Evolutionary conservation across 2,329 filamentous ascomycete genomes (phyloP), one percentile per base, ranked within the genome.

Genomic region (Plenodomus lindquistii): DNA sequence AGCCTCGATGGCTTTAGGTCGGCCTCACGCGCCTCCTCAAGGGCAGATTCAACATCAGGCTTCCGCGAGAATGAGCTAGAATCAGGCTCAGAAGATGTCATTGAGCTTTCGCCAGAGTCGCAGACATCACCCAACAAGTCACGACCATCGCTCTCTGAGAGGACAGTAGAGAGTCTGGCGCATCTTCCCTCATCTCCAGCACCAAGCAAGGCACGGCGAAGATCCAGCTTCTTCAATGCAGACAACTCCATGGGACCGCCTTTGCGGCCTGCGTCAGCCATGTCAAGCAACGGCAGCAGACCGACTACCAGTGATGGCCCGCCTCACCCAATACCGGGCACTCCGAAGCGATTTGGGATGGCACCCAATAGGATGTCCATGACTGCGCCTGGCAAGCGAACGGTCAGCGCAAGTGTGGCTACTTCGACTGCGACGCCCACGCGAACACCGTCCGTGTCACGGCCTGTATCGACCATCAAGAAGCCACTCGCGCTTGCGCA

Each of bases 101-200:
- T 54, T 3, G 59, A 62, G 11, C 43, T 48, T 5, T 50, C 54
- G 38, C 38, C 59, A 50, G 55, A 62, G 48, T 42, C 48, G 1
- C 43, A 44, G 5, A 56, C 54, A 37, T 52, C 55, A 10, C 54
- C 49, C 10, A 48, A 57, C 78, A 82, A 42, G 56, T 62, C 73
- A 4, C 66, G 77, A 11, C 76, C 75, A 13, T 92, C 89, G 0
- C 77, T 97, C 3, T 85, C 88, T 0, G 92, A 97, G 61, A 81
- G 93, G 48, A 95, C 92, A 0, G 86, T 96, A 36, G 90, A 96
- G 69, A 96, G 90, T 0, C 76, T 97, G 5, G 82, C 91, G 2
- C 83, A 85, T 39, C 77, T 96, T 22, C 89, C 91, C 0, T 85
- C 89, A 0, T 94, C 91, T 0, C 91, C 92, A 3, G 63, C 63